Conservation (phyloP, 2,329 filamentous ascomycete species). For the Aureobasidium subglaciale region DNA sequence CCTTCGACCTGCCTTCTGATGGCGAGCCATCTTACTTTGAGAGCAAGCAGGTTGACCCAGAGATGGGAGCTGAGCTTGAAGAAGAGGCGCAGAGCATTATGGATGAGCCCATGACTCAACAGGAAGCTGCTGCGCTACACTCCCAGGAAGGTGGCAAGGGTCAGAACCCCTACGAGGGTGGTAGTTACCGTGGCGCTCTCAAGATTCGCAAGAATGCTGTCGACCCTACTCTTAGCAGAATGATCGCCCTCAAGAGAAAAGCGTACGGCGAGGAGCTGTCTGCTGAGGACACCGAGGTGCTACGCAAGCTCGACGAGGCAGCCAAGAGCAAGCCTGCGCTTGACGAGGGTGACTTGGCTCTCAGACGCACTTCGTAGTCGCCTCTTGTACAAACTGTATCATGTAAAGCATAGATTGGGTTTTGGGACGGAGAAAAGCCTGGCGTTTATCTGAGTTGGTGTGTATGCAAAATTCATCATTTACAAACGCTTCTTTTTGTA, state of each 20-base stretch:
- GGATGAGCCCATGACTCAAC: conserved; percentile 15
- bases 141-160: conserved; percentile 5
- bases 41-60: background rate
- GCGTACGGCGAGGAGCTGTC: conserved; percentile 15
- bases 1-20: background rate
- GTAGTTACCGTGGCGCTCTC: conserved; percentile 1
- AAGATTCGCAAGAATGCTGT: conserved; percentile 13
- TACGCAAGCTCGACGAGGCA: conserved; percentile 10
- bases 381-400: background rate
- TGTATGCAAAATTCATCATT: conserved; percentile 1
- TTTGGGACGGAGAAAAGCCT: conserved; percentile 7
- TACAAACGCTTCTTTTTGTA: background rate
- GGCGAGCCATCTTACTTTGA: background rate
- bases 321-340: background rate
- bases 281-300: conserved; percentile 13
- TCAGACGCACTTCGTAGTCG: conserved; percentile 1
- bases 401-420: conserved; percentile 12
- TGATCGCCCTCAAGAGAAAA: conserved; percentile 17
- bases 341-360: conserved; percentile 7
- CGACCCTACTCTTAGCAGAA: conserved; percentile 13
- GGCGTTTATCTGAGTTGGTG: conserved; percentile 4
- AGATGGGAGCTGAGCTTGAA: conserved; percentile 9
- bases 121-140: conserved; percentile 14
- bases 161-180: conserved; percentile 5
- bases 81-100: conserved; percentile 4